Evolutionary conservation across 1,139 yeast genomes (phyloP).

Genomic region (Geotrichum europaeum): DNA sequence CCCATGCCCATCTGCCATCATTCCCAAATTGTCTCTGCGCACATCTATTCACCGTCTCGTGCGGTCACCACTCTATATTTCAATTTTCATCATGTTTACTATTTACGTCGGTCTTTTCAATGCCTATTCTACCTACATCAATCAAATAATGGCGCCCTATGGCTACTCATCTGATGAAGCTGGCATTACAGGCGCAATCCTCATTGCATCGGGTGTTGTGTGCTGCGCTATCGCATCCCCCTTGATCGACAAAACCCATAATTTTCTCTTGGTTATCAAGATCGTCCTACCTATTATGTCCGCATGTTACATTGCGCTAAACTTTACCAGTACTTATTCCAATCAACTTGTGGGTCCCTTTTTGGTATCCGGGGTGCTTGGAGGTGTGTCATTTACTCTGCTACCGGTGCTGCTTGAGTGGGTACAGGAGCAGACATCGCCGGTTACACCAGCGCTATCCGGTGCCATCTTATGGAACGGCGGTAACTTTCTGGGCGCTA

Average conservation of each 20-base stretch:
- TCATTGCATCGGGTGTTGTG: conserved; percentile 33
- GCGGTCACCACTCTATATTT: conserved; percentile 22
- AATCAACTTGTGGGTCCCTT: conserved; percentile 32
- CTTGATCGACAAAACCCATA: conserved; percentile 31
- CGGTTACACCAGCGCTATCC: conserved; percentile 33
- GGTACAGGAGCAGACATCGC: conserved; percentile 35
- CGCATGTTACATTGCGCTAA: conserved; percentile 32
- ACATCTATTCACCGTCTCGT: conserved; percentile 25
- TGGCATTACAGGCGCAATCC: conserved; percentile 34
- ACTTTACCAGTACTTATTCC: conserved; percentile 29
- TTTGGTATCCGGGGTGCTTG: conserved; percentile 33
- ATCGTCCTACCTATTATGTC: conserved; percentile 31
- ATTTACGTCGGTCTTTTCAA: conserved; percentile 37
- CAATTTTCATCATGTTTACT: conserved; percentile 29
- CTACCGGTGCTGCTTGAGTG: conserved; percentile 35
- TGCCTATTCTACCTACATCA: conserved; percentile 32
- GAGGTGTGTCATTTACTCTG: conserved; percentile 33
- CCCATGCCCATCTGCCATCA: conserved; percentile 34
- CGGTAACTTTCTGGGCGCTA: conserved; percentile 35
- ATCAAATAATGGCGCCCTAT: conserved; percentile 35
- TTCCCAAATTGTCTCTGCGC: conserved; percentile 26
- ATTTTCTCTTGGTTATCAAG: conserved; percentile 25
- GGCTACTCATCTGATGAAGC: conserved; percentile 35
- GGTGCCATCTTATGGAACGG: conserved; percentile 34
- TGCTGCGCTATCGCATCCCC: conserved; percentile 34